Evolutionary conservation across 1,284 basidiomycete species (phyloP).

Genomic region (Ceratobasidium sp.): DNA sequence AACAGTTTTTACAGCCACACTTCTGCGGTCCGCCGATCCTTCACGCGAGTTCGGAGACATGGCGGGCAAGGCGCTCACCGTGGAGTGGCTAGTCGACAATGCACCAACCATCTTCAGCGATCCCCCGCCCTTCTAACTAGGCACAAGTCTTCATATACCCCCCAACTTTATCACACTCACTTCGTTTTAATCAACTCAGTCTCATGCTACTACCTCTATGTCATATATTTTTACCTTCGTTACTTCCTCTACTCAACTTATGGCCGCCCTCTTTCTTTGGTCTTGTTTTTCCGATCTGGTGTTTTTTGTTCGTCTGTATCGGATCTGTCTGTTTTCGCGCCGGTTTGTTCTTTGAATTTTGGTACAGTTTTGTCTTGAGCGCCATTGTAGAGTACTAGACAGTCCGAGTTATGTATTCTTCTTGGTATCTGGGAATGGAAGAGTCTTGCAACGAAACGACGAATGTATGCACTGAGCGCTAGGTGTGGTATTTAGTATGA

Average conservation of each 20-base stretch:
- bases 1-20: constrained; percentile 71
- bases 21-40: constrained; percentile 90
- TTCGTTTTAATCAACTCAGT: background rate
- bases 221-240: constrained; percentile 16
- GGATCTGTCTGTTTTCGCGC: constrained; percentile 17
- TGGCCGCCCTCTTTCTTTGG: constrained; percentile 4
- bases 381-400: constrained; percentile 42
- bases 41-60: constrained; percentile 94
- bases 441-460: too few species aligned
- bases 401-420: constrained; percentile 42
- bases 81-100: constrained; percentile 93
- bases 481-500: too few species aligned
- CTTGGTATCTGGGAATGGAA: constrained; percentile 21
- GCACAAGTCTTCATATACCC: constrained; percentile 11
- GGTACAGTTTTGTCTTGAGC: constrained; percentile 38
- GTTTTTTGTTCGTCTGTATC: constrained; percentile 28
- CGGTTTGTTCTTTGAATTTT: constrained; percentile 26
- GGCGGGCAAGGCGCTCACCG: constrained; percentile 92
- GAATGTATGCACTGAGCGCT: too few species aligned
- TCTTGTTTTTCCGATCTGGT: constrained; percentile 2
- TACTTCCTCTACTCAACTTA: background rate
- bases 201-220: background rate
- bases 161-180: background rate
- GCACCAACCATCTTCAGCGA: constrained; percentile 63
- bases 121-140: constrained; percentile 6